phyloP scores from a whole-genome alignment of 2,329 filamentous ascomycete species.

The Xylaria polymorpha region DNA sequence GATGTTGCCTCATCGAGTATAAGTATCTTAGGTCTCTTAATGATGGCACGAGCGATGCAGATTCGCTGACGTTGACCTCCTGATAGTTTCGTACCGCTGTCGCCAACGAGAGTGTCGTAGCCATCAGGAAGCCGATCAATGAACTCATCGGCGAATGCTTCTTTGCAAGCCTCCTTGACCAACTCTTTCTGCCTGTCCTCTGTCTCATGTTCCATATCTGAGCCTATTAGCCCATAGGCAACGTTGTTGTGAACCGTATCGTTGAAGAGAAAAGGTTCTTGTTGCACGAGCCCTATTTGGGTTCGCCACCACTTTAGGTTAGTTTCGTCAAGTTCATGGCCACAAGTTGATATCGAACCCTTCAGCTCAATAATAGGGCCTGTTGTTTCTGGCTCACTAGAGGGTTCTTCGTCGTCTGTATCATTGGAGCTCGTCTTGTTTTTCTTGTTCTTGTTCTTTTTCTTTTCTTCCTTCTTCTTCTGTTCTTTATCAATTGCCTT shows the following conservation, averaged over 20 bases:
- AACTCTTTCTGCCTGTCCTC: constrained; percentile 68
- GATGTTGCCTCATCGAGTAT: constrained; percentile 84
- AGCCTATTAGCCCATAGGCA: constrained; percentile 66
- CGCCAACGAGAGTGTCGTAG: constrained; percentile 80
- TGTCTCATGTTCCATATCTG: constrained; percentile 63
- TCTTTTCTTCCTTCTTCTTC: constrained; percentile 55
- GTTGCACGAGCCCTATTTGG: constrained; percentile 74
- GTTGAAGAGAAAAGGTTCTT: constrained; percentile 76
- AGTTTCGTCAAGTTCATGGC: constrained; percentile 65
- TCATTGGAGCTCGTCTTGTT: constrained; percentile 49
- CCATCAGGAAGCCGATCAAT: constrained; percentile 72
- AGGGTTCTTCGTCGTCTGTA: constrained; percentile 44
- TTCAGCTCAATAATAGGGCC: constrained; percentile 60
- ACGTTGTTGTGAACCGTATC: constrained; percentile 73
- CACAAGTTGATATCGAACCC: constrained; percentile 66
- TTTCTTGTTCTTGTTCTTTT: constrained; percentile 51
- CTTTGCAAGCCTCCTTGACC: constrained; percentile 72
- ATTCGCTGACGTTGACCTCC: constrained; percentile 89
- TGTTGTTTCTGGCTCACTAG: constrained; percentile 48
- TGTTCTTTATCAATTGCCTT: constrained; percentile 62
- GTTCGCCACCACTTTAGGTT: constrained; percentile 72
- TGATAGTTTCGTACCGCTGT: constrained; percentile 80
- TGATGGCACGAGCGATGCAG: constrained; percentile 79
- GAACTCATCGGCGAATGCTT: constrained; percentile 77
- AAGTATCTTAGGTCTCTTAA: constrained; percentile 76